Base-by-base conservation (phyloP, 306 rosid species). In the Prunus salicina region DNA sequence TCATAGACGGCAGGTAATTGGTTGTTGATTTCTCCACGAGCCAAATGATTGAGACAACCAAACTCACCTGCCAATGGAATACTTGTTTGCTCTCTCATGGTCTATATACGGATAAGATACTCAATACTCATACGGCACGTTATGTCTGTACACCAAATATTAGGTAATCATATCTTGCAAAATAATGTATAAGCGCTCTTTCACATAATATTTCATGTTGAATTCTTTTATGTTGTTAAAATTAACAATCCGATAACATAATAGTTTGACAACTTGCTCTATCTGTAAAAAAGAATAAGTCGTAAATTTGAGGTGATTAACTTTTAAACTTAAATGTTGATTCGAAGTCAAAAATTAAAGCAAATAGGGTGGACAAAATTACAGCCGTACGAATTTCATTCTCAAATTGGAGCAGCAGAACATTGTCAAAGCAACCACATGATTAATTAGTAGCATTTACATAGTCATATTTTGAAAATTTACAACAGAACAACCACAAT, bases 21-120 rank as follows among this genome's bases (percentile, higher is more conserved):
- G 74, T 72, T 55, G 72, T 52, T 61, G 16, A 57, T 32, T 38
- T 58, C 71, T 58, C 71, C 43, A 7, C 51, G 63, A 41, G 25
- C 28, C 51, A 8, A 41, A 53, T 82, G 61, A 71, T 63, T 63
- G 45, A 63, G 30, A 2, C 3, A 16, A 76, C 82, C 86, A 46
- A 83, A 78, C 87, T 72, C 83, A 79, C 82, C 82, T 76, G 80
- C 84, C 61, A 50, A 45, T 28, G 71, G 78, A 12, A 67, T 52
- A 60, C 62, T 30, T 27, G 58, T 80, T 61, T 60, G 72, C 55
- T 77, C 67, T 67, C 55, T 50, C 6, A 72, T 75, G 46, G 61
- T 5, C 71, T 69, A 52, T 52, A 25, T 60, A 22, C 64, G 1
- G 32, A 61, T 61, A 15, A 5, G 9, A 27, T 61, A 15, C 41